Base-by-base conservation (phyloP, 2,329 filamentous ascomycete genomes). In the Phoma herbarum region DNA sequence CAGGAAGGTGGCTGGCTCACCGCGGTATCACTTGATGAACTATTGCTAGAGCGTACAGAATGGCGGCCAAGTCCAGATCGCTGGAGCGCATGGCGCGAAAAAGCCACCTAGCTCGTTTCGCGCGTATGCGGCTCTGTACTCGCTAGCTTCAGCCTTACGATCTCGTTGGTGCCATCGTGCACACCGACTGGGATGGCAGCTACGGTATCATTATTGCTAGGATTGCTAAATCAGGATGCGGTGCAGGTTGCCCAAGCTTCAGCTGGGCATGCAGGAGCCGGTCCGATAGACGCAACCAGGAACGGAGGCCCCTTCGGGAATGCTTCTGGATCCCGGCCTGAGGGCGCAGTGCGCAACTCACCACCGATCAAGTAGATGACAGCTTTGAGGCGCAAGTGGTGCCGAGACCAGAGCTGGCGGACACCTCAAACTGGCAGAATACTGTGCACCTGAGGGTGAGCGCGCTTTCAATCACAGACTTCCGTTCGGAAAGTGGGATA, bases 1-100 rank as follows among this genome's bases (percentile, higher is more conserved):
- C 37, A 49, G 28, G 6, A 31, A 9, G 25, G 43, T 39, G 62
- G 57, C 47, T 62, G 57, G 51, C 50, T 57, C 16, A 59, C 54
- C 31, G 43, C 57, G 47, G 35, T 35, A 18, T 52, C 46, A 2
- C 44, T 54, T 25, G 8, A 29, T 43, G 22, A 41, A 28, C 29
- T 60, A 14, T 20, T 55, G 14, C 28, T 33, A 4, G 26, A 33
- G 14, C 55, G 52, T 20, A 42, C 45, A 46, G 52, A 57, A 43
- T 61, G 48, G 45, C 23, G 39, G 12, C 7, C 26, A 18, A 35
- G 31, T 25, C 31, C 33, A 42, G 41, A 26, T 26, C 22, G 5
- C 22, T 25, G 6, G 23, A 14, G n/a, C 45, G 45, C 44, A 25
- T 25, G 26, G 18, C 16, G 35, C 25, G n/a, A 33, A 26, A 25